These are phyloP conservation scores for Chrysoporthe cubensis DNA, from an alignment of 2,329 filamentous ascomycete genomes.

Conservation along the genomic window DNA sequence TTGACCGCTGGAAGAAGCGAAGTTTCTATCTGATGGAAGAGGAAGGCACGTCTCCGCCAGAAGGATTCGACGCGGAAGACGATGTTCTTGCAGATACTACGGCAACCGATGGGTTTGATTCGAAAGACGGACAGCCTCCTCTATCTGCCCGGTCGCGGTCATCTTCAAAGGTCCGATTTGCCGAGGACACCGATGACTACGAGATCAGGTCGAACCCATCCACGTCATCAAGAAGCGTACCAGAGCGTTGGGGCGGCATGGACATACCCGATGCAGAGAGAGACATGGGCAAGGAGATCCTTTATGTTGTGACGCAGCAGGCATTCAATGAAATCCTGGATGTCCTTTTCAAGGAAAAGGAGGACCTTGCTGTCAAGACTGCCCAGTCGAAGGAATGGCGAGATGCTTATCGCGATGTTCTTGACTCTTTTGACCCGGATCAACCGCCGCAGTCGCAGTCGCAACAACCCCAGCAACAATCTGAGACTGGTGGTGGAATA, in stretches of 20 bases:
- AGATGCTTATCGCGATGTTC: slow-evolving; percentile 56
- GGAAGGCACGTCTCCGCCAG: slow-evolving; percentile 70
- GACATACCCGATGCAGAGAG: slow-evolving; percentile 79
- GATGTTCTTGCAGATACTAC: slow-evolving; percentile 53
- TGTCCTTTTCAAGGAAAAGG: slow-evolving; percentile 78
- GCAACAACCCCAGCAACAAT: slow-evolving; percentile 18
- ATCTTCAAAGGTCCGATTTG: slow-evolving; percentile 79
- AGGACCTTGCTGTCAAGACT: slow-evolving; percentile 74
- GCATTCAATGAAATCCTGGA: slow-evolving; percentile 93
- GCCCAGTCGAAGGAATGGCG: slow-evolving; percentile 66
- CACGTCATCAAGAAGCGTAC: slow-evolving; percentile 71
- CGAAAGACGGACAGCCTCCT: slow-evolving; percentile 45
- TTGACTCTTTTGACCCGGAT: slow-evolving; percentile 47
- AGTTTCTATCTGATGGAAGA: slow-evolving; percentile 86
- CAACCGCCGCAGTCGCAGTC: slow-evolving; percentile 10
- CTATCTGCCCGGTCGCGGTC: slow-evolving; percentile 66
- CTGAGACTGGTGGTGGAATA: slow-evolving; percentile 33
- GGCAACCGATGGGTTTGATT: slow-evolving; percentile 44
- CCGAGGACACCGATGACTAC: slow-evolving; percentile 70
- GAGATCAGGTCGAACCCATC: slow-evolving; percentile 74
- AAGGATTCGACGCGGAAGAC: slow-evolving; percentile 65
- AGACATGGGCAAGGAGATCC: slow-evolving; percentile 83
- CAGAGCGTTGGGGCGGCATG: slow-evolving; percentile 77
- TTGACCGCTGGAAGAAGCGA: slow-evolving; percentile 75
- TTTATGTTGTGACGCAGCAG: slow-evolving; percentile 91